Evolutionary conservation across 2,329 filamentous ascomycete genomes (phyloP), one percentile per base, ranked within the genome.

Genomic region (Tolypocladium paradoxum): DNA sequence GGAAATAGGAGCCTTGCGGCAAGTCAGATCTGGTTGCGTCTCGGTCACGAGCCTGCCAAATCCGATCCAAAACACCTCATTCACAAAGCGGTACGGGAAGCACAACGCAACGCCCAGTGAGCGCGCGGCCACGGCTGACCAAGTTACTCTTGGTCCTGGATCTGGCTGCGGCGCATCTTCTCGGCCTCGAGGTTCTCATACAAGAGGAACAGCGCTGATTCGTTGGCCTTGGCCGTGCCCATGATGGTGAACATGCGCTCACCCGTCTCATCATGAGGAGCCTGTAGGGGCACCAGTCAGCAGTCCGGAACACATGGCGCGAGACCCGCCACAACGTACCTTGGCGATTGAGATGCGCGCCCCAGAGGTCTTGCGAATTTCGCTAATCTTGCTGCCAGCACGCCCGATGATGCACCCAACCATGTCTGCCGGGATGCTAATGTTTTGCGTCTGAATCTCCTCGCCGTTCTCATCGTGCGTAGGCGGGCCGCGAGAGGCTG

Each of bases 161-260:
- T 81, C 73, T 95, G 87, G 77, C 90, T 95, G 69, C 93, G 89
- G 64, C 93, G 90, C 84, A 95, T 95, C 82, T 99, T 99, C 78
- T 99, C 93, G 18, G 91, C 92, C 76, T 99, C 93, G 50, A 99
- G 83, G 73, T 99, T 99, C 79, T 99, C 93, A 70, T 99, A 99
- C 58, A 99, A 78, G 52, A 99, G 84, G 72, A 96, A 96, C 31
- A 99, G 79, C 5, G 93, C 93, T 62, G 90, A 92, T 74, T 99
- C 93, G 65, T 99, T 99, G 59, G 90, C 90, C 73, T 86, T 87
- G 56, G 89, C 85, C 56, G 88, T 95, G 61, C 93, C 93, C 81
- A 95, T 96, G 69, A 99, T 99, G 66, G 93, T 99, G 76, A 99
- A 99, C 93, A 99, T 99, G 65, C 93, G 86, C 79, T 99, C 93